These are phyloP conservation scores for Rhizopus stolonifer DNA, from an alignment of 371 early-diverging fungal species.

Conservation along the genomic window DNA sequence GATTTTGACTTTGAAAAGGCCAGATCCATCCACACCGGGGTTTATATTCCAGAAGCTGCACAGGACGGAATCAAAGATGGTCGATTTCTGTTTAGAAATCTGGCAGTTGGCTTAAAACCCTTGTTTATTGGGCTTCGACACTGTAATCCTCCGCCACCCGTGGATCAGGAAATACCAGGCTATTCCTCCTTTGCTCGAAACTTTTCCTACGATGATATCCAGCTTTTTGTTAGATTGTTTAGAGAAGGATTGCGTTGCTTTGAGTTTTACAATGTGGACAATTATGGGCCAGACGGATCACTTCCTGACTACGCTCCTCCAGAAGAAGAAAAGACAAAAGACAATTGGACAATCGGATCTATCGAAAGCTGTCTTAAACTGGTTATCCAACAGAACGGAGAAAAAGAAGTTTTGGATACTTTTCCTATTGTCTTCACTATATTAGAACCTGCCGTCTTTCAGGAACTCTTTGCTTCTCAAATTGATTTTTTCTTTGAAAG, in stretches of 20 bases:
- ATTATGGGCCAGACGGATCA: slow-evolving; percentile 56
- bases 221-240: slow-evolving; percentile 69
- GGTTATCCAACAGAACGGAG: slow-evolving; percentile 64
- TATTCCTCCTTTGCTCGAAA: slow-evolving; percentile 54
- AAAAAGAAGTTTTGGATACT: slow-evolving; percentile 89
- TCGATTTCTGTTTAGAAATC: slow-evolving; percentile 80
- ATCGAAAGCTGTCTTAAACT: slow-evolving; percentile 36
- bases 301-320: slow-evolving; percentile 24
- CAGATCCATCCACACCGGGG: slow-evolving; percentile 74
- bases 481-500: slow-evolving; percentile 88
- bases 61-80: slow-evolving; percentile 77
- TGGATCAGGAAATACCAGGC: slow-evolving; percentile 23
- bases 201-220: slow-evolving; percentile 71
- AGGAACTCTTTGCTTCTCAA: slow-evolving; percentile 91
- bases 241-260: slow-evolving; percentile 86
- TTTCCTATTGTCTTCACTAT: slow-evolving; percentile 87
- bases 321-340: slow-evolving; percentile 16
- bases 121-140: slow-evolving; percentile 76
- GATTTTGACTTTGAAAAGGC: slow-evolving; percentile 75
- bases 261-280: slow-evolving; percentile 82
- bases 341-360: slow-evolving; percentile 27
- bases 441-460: slow-evolving; percentile 91
- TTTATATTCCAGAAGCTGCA: slow-evolving; percentile 60
- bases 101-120: slow-evolving; percentile 86
- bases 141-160: slow-evolving; percentile 62